Conservation (phyloP, 371 early-diverging fungal species). For the Sporodiniella umbellata region DNA sequence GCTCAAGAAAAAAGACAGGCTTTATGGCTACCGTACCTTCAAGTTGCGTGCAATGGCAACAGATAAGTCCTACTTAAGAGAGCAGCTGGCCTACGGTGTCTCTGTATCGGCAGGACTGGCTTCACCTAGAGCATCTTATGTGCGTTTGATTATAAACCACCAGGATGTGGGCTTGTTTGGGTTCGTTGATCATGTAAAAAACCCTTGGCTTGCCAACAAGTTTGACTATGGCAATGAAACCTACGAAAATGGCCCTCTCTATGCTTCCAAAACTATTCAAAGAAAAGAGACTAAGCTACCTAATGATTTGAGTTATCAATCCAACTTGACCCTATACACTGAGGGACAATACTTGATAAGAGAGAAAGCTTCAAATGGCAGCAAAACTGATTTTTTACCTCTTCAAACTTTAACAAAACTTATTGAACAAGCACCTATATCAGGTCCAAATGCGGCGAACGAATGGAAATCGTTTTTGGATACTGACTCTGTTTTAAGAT, state of each 20-base stretch:
- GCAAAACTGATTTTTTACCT: background rate
- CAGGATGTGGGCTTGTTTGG: slow-evolving; percentile 32
- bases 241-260: slow-evolving; percentile 33
- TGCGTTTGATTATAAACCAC: slow-evolving; percentile 28
- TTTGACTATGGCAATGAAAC: slow-evolving; percentile 24
- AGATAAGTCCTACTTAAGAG: slow-evolving; percentile 49
- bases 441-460: background rate
- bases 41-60: slow-evolving; percentile 29
- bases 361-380: slow-evolving; percentile 11
- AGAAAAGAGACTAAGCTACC: too few relatives aligned
- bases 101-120: slow-evolving; percentile 40
- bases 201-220: slow-evolving; percentile 31
- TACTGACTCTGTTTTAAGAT: slow-evolving; percentile 19
- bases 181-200: slow-evolving; percentile 25
- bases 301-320: background rate
- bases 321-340: slow-evolving; percentile 11
- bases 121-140: slow-evolving; percentile 34
- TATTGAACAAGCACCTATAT: slow-evolving; percentile 1
- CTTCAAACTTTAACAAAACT: slow-evolving; percentile 11
- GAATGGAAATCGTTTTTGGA: slow-evolving; percentile 24
- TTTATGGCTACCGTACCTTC: slow-evolving; percentile 26
- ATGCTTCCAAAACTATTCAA: slow-evolving; percentile 8
- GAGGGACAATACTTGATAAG: slow-evolving; percentile 25
- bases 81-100: slow-evolving; percentile 46
- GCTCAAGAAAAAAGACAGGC: slow-evolving; percentile 18